Conservation (phyloP, 305 asterid species). For the Salvia sclarea region DNA sequence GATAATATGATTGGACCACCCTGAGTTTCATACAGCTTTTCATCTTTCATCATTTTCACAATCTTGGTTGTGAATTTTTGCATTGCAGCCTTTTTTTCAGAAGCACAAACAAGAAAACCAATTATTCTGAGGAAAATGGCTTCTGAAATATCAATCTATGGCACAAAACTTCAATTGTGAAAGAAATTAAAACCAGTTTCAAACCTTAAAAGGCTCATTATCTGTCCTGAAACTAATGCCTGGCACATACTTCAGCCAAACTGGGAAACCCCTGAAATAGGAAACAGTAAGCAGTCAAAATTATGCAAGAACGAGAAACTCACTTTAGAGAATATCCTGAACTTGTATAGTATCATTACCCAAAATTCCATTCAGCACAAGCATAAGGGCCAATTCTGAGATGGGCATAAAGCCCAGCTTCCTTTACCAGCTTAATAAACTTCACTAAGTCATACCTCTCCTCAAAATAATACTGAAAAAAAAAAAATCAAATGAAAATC, state of each 20-base stretch:
- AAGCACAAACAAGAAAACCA: conserved; percentile 30
- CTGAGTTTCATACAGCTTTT: conserved; percentile 75
- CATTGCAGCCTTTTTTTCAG: conserved; percentile 71
- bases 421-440: conserved; percentile 79
- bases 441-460: conserved; percentile 90
- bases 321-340: neutral
- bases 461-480: conserved; percentile 84
- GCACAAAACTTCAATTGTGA: conserved; percentile 19
- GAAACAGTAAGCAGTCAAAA: conserved; percentile 18
- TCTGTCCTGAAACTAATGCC: conserved; percentile 86
- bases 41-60: conserved; percentile 91
- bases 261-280: conserved; percentile 74
- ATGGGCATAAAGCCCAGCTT: conserved; percentile 83
- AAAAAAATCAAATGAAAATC: conserved; percentile 4
- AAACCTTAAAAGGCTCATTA: conserved; percentile 88
- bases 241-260: conserved; percentile 83
- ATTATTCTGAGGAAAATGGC: neutral
- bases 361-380: conserved; percentile 99
- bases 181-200: conserved; percentile 16
- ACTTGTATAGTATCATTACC: conserved; percentile 47
- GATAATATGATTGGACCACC: conserved; percentile 96
- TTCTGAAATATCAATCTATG: neutral
- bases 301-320: neutral
- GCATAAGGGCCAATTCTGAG: conserved; percentile 98
- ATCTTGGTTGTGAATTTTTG: conserved; percentile 92